These are phyloP conservation scores for Chlorella sp. DNA, from an alignment of 139 green algal genomes.

Conservation along the genomic window DNA sequence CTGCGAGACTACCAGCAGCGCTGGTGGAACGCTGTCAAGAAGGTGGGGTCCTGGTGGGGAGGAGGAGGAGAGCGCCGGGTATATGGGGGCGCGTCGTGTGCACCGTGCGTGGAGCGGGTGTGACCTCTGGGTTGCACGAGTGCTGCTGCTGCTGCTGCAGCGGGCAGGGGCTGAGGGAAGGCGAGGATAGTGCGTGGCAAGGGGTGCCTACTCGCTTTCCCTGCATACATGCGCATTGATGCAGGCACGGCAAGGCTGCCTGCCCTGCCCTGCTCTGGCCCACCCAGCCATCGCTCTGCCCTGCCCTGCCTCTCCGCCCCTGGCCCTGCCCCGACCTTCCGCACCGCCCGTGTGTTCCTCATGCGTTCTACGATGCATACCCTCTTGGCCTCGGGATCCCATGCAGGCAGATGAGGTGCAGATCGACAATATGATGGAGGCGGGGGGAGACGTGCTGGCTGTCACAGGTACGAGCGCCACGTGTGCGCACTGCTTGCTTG, in stretches of 20 bases:
- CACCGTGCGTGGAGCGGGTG: background rate
- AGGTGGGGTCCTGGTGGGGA: constrained; percentile 66
- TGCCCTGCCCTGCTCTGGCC: background rate
- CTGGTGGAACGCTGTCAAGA: constrained; percentile 82
- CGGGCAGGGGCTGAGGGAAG: too few relatives aligned
- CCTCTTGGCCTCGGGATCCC: background rate
- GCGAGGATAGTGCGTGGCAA: too few relatives aligned
- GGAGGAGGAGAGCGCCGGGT: too few relatives aligned
- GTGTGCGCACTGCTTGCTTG: too few relatives aligned
- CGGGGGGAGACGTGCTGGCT: constrained; percentile 65
- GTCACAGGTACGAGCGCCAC: constrained; percentile 26
- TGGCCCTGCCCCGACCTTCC: background rate
- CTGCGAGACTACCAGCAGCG: constrained; percentile 84
- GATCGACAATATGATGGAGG: constrained; percentile 69
- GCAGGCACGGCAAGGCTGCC: background rate
- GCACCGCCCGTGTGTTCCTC: background rate
- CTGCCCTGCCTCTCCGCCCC: background rate
- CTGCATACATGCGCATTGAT: too few relatives aligned
- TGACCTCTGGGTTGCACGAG: background rate
- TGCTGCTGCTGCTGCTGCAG: background rate
- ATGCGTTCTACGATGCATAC: background rate
- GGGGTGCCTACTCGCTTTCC: too few relatives aligned
- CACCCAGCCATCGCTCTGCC: too few relatives aligned
- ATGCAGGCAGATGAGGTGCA: constrained; percentile 71
- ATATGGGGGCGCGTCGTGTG: background rate